phyloP scores from a whole-genome alignment of 2,329 filamentous ascomycete species.

The Fusarium penzigii region DNA sequence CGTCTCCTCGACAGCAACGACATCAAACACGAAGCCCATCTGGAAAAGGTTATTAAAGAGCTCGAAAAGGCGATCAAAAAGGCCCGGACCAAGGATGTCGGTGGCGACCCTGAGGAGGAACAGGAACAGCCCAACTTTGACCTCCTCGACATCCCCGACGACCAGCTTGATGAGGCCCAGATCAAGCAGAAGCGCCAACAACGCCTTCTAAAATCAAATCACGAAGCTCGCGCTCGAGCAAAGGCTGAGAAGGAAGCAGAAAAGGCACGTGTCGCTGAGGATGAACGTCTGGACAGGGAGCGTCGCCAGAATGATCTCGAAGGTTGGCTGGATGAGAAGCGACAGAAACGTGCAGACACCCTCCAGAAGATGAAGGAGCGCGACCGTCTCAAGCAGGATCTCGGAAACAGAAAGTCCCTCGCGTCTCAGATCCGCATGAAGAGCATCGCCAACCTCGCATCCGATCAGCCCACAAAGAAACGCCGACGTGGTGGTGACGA shows the following conservation, averaged over 20 bases:
- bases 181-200: conserved; percentile 93
- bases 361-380: conserved; percentile 89
- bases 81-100: conserved; percentile 90
- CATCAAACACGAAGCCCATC: conserved; percentile 83
- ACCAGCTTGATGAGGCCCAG: conserved; percentile 87
- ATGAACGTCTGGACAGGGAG: conserved; percentile 81
- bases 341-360: conserved; percentile 67
- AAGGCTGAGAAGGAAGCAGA: conserved; percentile 96
- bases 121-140: conserved; percentile 83
- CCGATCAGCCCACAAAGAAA: conserved; percentile 83
- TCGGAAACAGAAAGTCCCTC: conserved; percentile 94
- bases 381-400: conserved; percentile 87
- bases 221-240: conserved; percentile 88
- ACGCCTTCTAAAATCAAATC: conserved; percentile 88
- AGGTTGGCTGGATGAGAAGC: conserved; percentile 81
- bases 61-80: conserved; percentile 88
- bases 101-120: conserved; percentile 77
- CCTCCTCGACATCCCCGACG: conserved; percentile 84
- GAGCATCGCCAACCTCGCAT: conserved; percentile 91
- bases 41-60: conserved; percentile 84
- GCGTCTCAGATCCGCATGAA: conserved; percentile 99
- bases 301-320: conserved; percentile 82
- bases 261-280: conserved; percentile 79
- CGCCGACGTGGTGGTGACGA: conserved; percentile 86
- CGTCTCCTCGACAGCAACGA: conserved; percentile 87